These are phyloP conservation scores for Ascochyta koolunga DNA, from an alignment of 2,329 filamentous ascomycete species.

Conservation along the genomic window DNA sequence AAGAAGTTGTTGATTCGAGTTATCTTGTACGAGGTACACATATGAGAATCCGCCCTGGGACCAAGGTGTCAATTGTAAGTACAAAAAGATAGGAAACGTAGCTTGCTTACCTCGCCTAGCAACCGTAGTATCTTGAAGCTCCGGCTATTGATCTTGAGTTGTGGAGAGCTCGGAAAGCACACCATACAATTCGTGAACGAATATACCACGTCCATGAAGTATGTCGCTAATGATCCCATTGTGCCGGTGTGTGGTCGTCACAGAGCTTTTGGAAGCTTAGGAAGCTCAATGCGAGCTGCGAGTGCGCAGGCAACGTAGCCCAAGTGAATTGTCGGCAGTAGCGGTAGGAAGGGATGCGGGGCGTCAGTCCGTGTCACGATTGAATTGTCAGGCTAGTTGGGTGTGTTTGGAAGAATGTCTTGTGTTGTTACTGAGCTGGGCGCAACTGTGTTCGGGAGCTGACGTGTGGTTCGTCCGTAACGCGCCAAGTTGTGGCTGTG, in stretches of 20 bases:
- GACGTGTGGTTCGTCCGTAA: conserved; percentile 15
- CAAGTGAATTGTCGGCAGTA: not conserved
- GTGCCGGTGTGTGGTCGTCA: conserved; percentile 20
- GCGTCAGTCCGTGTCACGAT: not conserved
- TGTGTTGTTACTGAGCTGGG: conserved; percentile 7
- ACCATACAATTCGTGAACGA: conserved; percentile 93
- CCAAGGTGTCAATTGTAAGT: conserved; percentile 3
- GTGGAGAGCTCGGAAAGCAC: conserved; percentile 93
- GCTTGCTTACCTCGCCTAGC: conserved; percentile 79
- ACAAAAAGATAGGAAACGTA: not conserved
- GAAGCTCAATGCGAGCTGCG: conserved; percentile 20
- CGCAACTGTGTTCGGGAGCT: conserved; percentile 18
- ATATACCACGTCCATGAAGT: conserved; percentile 86
- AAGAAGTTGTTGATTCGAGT: conserved; percentile 79
- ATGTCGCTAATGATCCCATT: conserved; percentile 53
- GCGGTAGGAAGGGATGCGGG: not conserved
- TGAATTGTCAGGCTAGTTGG: not conserved
- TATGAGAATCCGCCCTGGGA: conserved; percentile 92
- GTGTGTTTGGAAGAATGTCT: conserved; percentile 9
- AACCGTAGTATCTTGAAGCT: conserved; percentile 96
- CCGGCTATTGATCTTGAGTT: conserved; percentile 91
- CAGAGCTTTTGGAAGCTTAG: conserved; percentile 26
- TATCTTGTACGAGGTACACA: conserved; percentile 97
- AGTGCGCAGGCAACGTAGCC: conserved; percentile 10
- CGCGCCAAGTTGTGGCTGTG: conserved; percentile 20